A percentile compares a stretch with the other conserved stretches of the same genome.
These are phyloP conservation scores for Alnus glutinosa DNA, from an alignment of 306 rosid species.

Conservation along the genomic window DNA sequence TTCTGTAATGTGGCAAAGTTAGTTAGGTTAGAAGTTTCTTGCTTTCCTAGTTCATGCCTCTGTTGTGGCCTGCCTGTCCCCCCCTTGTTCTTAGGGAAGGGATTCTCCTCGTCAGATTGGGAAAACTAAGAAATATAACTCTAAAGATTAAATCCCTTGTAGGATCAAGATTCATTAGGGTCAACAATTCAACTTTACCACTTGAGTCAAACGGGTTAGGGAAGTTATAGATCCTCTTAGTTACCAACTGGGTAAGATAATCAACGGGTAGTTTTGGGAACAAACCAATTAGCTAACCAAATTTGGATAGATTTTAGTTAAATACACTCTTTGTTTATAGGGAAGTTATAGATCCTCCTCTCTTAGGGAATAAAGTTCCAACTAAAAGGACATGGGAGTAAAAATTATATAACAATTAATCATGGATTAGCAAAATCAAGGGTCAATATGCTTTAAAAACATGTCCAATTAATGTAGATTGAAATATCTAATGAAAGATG, in stretches of 20 bases:
- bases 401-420: not conserved
- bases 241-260: not conserved
- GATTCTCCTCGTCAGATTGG: not conserved
- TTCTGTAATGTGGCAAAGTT: not conserved
- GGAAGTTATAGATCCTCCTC: too few species aligned
- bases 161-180: not conserved
- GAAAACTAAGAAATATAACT: not conserved
- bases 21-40: not conserved
- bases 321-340: too few species aligned
- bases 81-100: not conserved
- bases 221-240: not conserved
- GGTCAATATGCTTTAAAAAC: not conserved
- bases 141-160: not conserved
- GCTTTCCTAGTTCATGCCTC: not conserved
- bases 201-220: not conserved
- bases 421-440: not conserved
- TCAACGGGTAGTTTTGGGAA: not conserved
- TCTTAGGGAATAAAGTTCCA: not conserved
- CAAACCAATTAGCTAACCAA: not conserved
- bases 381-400: not conserved
- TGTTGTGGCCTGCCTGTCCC: not conserved
- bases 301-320: not conserved
- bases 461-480: too few species aligned
- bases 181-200: not conserved
- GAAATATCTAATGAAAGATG: not conserved